phyloP scores from a whole-genome alignment of 2,329 filamentous ascomycete species.

The Arthrobotrys iridis region DNA sequence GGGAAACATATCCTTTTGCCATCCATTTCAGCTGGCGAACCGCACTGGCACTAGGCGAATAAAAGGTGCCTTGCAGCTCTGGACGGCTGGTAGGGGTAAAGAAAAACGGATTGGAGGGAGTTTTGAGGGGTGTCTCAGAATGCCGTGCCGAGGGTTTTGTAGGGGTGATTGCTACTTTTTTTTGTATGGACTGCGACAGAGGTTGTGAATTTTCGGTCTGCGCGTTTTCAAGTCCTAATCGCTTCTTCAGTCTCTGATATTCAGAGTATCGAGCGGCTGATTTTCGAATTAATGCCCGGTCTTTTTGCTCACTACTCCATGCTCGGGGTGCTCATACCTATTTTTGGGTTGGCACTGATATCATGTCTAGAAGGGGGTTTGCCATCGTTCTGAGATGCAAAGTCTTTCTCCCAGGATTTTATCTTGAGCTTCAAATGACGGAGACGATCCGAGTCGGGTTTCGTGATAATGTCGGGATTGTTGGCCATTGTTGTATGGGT shows the following conservation, averaged over 20 bases:
- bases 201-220: conserved; percentile 16
- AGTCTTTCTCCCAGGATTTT: conserved; percentile 52
- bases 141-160: neutral
- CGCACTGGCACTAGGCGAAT: conserved; percentile 29
- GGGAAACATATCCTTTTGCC: conserved; percentile 49
- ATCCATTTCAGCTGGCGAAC: conserved; percentile 47
- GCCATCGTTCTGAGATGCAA: conserved; percentile 34
- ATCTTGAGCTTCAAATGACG: conserved; percentile 50
- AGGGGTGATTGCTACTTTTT: neutral
- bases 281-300: neutral
- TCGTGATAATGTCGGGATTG: neutral
- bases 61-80: conserved; percentile 11
- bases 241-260: conserved; percentile 48
- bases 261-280: conserved; percentile 47
- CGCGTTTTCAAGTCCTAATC: conserved; percentile 4
- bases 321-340: conserved; percentile 13
- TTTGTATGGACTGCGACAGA: neutral
- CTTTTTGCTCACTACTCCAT: neutral
- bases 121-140: conserved; percentile 29
- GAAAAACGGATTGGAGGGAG: conserved; percentile 34
- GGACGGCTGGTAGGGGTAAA: conserved; percentile 38
- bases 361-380: conserved; percentile 41
- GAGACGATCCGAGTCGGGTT: conserved; percentile 21
- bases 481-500: conserved; percentile 6
- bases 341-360: conserved; percentile 41